Evolutionary conservation across 345 rosid species (phyloP).

Genomic region (Cardiospermum halicacabum): DNA sequence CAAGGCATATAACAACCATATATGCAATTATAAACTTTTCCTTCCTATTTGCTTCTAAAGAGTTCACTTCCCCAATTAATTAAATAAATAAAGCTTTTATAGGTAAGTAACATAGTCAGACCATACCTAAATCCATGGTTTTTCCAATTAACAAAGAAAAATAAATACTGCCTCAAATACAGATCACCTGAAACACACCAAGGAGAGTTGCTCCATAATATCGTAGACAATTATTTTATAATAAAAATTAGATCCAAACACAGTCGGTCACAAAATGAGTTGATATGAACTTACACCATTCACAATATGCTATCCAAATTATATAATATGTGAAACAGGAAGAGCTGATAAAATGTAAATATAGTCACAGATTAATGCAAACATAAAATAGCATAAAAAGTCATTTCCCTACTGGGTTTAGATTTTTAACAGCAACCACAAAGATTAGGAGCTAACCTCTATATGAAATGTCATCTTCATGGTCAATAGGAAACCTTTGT

Average conservation of each 20-base stretch:
- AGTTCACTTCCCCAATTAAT: background rate
- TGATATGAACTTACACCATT: background rate
- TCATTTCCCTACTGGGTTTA: background rate
- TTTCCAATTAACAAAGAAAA: background rate
- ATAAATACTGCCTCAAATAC: background rate
- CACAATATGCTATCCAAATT: too few species aligned
- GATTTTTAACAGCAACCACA: background rate
- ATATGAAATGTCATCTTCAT: conserved; percentile 41
- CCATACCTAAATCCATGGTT: background rate
- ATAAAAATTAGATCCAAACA: background rate
- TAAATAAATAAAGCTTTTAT: too few species aligned
- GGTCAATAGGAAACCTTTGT: conserved; percentile 33
- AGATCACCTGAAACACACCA: background rate
- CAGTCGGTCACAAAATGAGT: too few species aligned
- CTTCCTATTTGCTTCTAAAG: background rate
- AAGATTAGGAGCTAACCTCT: conserved; percentile 28
- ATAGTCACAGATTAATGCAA: background rate
- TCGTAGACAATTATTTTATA: background rate
- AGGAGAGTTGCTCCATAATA: background rate
- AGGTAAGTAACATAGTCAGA: background rate
- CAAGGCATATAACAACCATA: background rate
- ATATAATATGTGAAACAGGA: too few species aligned
- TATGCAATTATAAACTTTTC: background rate
- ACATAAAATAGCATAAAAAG: background rate
- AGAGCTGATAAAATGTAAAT: background rate